Conservation (phyloP, 2,329 filamentous ascomycete species). For the Fusarium anthophilum region DNA sequence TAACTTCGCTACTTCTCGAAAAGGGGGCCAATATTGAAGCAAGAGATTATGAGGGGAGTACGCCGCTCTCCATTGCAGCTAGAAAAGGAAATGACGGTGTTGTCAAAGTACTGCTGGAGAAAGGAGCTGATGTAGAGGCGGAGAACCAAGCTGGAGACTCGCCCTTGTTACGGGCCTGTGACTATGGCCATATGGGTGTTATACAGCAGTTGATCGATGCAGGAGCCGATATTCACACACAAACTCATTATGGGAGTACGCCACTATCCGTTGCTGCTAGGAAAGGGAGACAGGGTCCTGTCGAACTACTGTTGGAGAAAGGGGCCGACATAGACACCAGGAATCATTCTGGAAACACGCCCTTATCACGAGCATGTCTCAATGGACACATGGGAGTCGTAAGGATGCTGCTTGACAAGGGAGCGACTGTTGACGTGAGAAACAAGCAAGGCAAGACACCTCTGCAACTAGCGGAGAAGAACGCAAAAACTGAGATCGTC, state of each 20-base stretch:
- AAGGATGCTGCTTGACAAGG: not conserved
- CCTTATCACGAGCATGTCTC: not conserved
- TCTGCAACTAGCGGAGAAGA: not conserved
- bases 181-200: not conserved
- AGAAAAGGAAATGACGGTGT: rapidly evolving
- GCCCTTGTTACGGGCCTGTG: not conserved
- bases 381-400: not conserved
- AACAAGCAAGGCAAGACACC: not conserved
- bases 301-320: not conserved
- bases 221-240: not conserved
- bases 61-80: not conserved
- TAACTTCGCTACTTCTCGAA: not conserved
- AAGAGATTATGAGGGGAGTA: not conserved
- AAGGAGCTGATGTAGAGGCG: not conserved
- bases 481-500: not conserved
- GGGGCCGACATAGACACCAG: not conserved
- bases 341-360: not conserved
- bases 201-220: not conserved
- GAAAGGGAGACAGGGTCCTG: not conserved
- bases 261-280: not conserved
- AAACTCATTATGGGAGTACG: not conserved
- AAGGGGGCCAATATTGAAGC: not conserved
- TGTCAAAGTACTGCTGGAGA: not conserved
- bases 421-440: not conserved
- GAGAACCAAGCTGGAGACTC: not conserved